These are phyloP conservation scores for Aspergillus viridinutans DNA, from an alignment of 2,329 filamentous ascomycete species.

Conservation along the genomic window DNA sequence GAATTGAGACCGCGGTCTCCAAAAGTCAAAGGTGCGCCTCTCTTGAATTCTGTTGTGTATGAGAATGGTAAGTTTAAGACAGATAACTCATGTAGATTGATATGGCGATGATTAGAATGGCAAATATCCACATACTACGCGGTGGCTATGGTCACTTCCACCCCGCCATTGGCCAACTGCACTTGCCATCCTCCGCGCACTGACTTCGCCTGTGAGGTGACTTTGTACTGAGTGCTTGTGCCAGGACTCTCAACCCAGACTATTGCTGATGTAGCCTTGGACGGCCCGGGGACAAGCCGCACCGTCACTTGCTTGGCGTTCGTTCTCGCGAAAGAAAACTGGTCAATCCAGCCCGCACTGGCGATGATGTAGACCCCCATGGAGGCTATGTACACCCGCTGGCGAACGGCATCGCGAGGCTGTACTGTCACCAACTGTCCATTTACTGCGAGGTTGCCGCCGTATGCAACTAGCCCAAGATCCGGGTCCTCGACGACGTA, in stretches of 20 bases:
- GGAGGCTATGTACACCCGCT: slow-evolving; percentile 12
- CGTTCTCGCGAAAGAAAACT: slow-evolving; percentile 4
- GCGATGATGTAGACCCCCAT: slow-evolving; percentile 17
- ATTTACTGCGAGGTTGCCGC: slow-evolving; percentile 33
- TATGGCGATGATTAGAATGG: no score
- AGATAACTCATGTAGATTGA: no score
- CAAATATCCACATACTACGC: no score
- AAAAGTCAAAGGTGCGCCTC: no score
- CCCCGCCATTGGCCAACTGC: background rate
- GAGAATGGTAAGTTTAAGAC: no score
- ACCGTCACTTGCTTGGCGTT: background rate
- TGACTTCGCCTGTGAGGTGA: background rate
- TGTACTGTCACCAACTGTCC: slow-evolving; percentile 9
- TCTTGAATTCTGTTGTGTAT: no score
- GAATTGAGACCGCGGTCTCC: no score
- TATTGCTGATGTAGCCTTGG: background rate
- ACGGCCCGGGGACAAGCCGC: slow-evolving; percentile 2
- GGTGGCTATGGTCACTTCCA: background rate
- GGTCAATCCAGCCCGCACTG: slow-evolving; percentile 12
- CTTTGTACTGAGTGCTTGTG: slow-evolving; percentile 3
- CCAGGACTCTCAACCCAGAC: slow-evolving; percentile 16
- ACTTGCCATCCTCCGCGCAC: background rate
- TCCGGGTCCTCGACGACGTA: slow-evolving; percentile 47
- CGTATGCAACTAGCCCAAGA: slow-evolving; percentile 49
- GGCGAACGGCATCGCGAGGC: slow-evolving; percentile 15